Base-by-base conservation (phyloP, 1,139 yeast species). In the Yamadazyma sp. region DNA sequence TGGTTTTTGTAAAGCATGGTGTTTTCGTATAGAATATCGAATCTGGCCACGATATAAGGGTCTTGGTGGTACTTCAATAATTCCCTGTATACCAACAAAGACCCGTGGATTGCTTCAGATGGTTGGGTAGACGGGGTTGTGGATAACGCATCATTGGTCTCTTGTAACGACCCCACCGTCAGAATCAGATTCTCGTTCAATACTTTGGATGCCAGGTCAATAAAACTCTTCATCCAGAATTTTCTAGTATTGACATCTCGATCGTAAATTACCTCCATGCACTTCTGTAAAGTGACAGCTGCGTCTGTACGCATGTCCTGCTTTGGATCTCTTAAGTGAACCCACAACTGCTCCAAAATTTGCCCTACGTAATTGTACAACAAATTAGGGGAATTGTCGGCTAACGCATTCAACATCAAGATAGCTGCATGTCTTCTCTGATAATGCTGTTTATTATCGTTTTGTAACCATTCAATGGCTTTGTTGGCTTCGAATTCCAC, bases 401-500 rank as follows among this genome's bases (percentile, higher is more conserved):
- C 96, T 47, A 92, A 74, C 0, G 97, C 86, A 11, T 85, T 79
- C 34, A 92, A 77, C 42, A 89, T 83, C 40, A 92, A 69, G 15
- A 92, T 83, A 1, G 98, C 96, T 0, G 97, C 96, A 59, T 89
- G 96, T 47, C 95, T 77, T 53, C 95, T 77, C 40, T 77, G 77
- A 51, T 88, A 96, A 44, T 69, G 70, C 54, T 85, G 91, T 50
- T 87, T 83, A 50, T 84, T 91, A 36, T 79, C 81, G 17, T 83
- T 73, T 42, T 86, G 91, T 26, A 92, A 73, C 95, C 97, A 86
- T 59, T 92, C 98, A 39, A 91, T 73, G 34, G 96, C 89, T 41
- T 89, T 74, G 55, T 86, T 87, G 10, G 94, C 94, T 58, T 92
- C 97, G 52, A 81, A 86, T 48, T 91, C 97, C 22, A 92, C 97